Evolutionary conservation across 495 filamentous ascomycete genomes (phyloP), one percentile per base, ranked within the genome.

Genomic region (Pyronema omphalodes): DNA sequence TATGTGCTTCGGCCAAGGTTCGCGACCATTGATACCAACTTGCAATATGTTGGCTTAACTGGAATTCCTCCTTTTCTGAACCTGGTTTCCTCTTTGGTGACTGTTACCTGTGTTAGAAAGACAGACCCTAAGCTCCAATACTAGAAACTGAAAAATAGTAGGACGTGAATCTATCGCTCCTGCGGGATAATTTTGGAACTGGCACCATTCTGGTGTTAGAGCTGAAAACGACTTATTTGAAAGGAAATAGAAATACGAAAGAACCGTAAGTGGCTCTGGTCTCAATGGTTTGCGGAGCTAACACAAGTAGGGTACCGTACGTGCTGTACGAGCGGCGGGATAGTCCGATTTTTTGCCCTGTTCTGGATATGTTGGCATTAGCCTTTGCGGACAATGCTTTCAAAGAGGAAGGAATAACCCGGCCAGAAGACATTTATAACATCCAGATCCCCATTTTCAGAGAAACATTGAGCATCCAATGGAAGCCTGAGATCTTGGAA

Each of bases 361-460:
- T 54, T 29, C 43, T 44, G 18, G 44, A 44, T 39, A 4, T 54
- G 6, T 39, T 54, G 5, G 51, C 51, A 9, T 35, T 54, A 19
- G 51, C 37, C 8, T 54, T 54, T 54, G 37, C 51, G 6, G 37
- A 54, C 14, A 40, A 18, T 9, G 51, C 51, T 34, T 45, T 54
- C 36, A 44, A 18, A 19, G 4, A 54, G 33, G 51, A 39, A 6
- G 51, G 51, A 11, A 54, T 54, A 17, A 17, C 12, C 9, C 33
- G 23, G 14, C 51, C 51, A n/a, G 51, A 54, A 29, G 51, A 54
- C 39, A 23, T 54, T 33, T 54, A 54, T 35, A 45, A 23, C 5
- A 36, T 54, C 40, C 15, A 54, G 15, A 54, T 54, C n/a, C 51
- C 51, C 15, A 9, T 8, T 29, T 54, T 54, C 40, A 54, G 44